phyloP scores from a whole-genome alignment of 768 basidiomycete genomes.

The Phylloporus arenicola region DNA sequence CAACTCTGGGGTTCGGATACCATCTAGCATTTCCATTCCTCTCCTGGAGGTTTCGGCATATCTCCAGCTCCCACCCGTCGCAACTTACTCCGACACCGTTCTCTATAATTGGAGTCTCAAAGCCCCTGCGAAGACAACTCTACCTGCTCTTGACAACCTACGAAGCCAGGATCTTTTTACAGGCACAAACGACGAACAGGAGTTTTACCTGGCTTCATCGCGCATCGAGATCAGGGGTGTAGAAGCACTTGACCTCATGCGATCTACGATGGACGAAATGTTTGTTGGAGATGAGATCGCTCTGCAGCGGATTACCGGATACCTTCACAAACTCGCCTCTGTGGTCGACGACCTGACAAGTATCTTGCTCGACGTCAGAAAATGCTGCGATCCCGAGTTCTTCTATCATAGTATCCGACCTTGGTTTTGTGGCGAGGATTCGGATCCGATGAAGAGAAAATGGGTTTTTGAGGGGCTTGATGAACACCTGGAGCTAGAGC shows the following conservation, averaged over 20 bases:
- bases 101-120: constrained; percentile 74
- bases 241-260: constrained; percentile 81
- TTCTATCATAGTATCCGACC: constrained; percentile 74
- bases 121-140: constrained; percentile 24
- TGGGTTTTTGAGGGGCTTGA: constrained; percentile 63
- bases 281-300: constrained; percentile 72
- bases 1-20: constrained; percentile 54
- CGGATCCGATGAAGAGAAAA: constrained; percentile 36
- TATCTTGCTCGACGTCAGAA: constrained; percentile 59
- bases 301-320: constrained; percentile 54
- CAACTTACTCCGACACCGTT: constrained; percentile 90
- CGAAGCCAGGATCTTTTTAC: constrained; percentile 70
- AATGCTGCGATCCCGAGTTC: constrained; percentile 64
- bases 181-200: constrained; percentile 69
- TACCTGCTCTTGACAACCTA: constrained; percentile 51
- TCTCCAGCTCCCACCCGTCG: constrained; percentile 78
- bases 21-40: constrained; percentile 66
- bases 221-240: constrained; percentile 85
- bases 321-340: constrained; percentile 55
- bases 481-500: constrained; percentile 36
- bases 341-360: constrained; percentile 60
- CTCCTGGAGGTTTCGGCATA: constrained; percentile 63
- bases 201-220: constrained; percentile 84
- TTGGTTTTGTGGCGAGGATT: constrained; percentile 75
- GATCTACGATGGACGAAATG: constrained; percentile 78